Percentiles rank a stretch among this genome's conserved stretches.
Conservation (phyloP, 495 filamentous ascomycete genomes). For the Penicillium turbatum region DNA sequence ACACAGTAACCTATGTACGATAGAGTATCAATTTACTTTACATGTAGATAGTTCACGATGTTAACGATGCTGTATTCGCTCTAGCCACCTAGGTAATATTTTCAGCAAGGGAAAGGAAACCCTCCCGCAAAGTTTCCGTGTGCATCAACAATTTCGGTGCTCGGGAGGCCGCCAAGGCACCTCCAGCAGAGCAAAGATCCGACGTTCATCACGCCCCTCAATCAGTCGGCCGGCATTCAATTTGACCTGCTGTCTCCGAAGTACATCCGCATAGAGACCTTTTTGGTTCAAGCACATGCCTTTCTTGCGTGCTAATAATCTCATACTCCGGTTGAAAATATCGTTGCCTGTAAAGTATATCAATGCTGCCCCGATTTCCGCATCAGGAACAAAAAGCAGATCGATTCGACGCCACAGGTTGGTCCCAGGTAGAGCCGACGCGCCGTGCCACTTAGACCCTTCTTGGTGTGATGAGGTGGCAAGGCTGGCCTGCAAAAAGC, state of each 20-base stretch:
- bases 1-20: too few relatives aligned
- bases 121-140: neutral
- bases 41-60: neutral
- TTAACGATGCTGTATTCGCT: too few relatives aligned
- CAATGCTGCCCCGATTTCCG: conserved; percentile 80
- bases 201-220: conserved; percentile 72
- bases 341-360: conserved; percentile 97
- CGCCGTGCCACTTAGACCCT: conserved; percentile 85
- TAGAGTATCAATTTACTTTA: too few relatives aligned
- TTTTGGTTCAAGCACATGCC: conserved; percentile 83
- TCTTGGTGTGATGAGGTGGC: conserved; percentile 40
- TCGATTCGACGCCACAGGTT: conserved; percentile 78
- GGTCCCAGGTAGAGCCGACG: conserved; percentile 58
- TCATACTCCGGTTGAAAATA: conserved; percentile 89
- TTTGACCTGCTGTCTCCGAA: conserved; percentile 57
- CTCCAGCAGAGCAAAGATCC: conserved; percentile 80
- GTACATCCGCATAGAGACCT: conserved; percentile 72
- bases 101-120: neutral
- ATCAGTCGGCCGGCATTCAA: conserved; percentile 69
- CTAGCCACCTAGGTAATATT: neutral
- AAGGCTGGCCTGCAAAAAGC: conserved; percentile 57
- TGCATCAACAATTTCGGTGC: conserved; percentile 66
- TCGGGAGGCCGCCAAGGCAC: conserved; percentile 84
- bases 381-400: conserved; percentile 76
- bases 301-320: conserved; percentile 78